phyloP scores from a whole-genome alignment of 805 yeast genomes.

The Saccharomycopsis vini region DNA sequence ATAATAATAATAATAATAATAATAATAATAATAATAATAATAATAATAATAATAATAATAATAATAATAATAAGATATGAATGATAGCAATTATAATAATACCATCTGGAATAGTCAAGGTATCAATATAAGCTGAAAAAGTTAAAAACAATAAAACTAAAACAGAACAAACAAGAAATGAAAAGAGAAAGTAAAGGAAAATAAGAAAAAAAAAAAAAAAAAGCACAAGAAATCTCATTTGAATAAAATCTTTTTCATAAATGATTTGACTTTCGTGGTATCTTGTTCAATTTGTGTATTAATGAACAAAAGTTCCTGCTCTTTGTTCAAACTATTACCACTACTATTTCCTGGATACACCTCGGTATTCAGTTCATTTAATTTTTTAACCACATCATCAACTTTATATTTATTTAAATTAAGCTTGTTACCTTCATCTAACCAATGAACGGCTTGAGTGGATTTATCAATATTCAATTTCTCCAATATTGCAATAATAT shows the following conservation, averaged over 20 bases:
- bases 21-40: too few species aligned
- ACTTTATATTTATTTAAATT: constrained; percentile 10
- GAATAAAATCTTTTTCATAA: constrained; percentile 4
- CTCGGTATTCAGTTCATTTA: neutral
- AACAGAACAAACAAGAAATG: neutral
- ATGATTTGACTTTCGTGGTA: constrained; percentile 2
- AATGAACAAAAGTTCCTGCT: constrained; percentile 7
- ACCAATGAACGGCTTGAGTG: constrained; percentile 1
- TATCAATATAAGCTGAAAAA: neutral
- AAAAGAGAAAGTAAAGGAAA: neutral
- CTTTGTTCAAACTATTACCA: neutral
- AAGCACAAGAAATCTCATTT: too few species aligned
- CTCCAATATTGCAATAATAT: constrained; percentile 45
- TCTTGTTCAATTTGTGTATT: constrained; percentile 15
- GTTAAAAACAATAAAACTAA: neutral
- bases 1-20: too few species aligned
- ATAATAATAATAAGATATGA: too few species aligned
- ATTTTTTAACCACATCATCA: constrained; percentile 1
- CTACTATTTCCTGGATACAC: constrained; percentile 2
- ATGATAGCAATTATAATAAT: too few species aligned
- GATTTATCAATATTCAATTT: constrained; percentile 20
- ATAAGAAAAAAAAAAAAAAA: too few species aligned
- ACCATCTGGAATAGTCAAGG: too few species aligned
- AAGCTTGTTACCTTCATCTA: constrained; percentile 1
- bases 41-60: too few species aligned